These are phyloP conservation scores for Mollisia scopiformis DNA, from an alignment of 2,329 filamentous ascomycete species.

Conservation along the genomic window DNA sequence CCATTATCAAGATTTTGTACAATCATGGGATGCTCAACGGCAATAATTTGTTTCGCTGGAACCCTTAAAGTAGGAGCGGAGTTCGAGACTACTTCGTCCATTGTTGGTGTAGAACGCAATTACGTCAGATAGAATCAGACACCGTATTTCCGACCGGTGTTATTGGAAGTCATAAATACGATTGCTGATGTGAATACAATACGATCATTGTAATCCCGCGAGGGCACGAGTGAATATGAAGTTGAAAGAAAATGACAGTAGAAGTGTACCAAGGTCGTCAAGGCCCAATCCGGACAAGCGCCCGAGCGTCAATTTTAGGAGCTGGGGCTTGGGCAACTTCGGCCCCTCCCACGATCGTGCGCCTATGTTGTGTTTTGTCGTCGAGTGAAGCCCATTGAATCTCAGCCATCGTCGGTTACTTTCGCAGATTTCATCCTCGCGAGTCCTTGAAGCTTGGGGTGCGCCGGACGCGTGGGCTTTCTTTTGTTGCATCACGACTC, in stretches of 20 bases:
- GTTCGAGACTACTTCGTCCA: background rate
- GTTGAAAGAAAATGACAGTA: no score
- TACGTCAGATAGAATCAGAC: background rate
- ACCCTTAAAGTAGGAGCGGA: conserved; percentile 51
- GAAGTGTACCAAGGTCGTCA: conserved; percentile 35
- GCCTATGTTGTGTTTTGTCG: background rate
- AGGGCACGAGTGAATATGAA: no score
- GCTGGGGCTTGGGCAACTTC: no score
- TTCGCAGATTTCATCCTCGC: background rate
- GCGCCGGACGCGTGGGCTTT: conserved; percentile 23
- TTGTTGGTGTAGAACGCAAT: background rate
- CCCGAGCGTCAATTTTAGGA: conserved; percentile 6
- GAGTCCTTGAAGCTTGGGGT: conserved; percentile 10
- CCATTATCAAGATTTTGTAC: conserved; percentile 66
- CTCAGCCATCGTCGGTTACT: conserved; percentile 8
- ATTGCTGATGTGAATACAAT: background rate
- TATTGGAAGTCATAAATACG: background rate
- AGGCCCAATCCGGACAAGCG: background rate
- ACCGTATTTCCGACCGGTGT: background rate
- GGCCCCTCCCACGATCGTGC: no score
- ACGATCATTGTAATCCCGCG: no score
- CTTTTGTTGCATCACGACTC: conserved; percentile 4
- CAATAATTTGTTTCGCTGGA: conserved; percentile 55
- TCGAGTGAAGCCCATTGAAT: conserved; percentile 16
- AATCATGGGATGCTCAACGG: conserved; percentile 69